Percentiles rank a stretch among this genome's conserved stretches.
phyloP scores from a whole-genome alignment of 169 alveolate species.

The Cryptosporidium felis region DNA sequence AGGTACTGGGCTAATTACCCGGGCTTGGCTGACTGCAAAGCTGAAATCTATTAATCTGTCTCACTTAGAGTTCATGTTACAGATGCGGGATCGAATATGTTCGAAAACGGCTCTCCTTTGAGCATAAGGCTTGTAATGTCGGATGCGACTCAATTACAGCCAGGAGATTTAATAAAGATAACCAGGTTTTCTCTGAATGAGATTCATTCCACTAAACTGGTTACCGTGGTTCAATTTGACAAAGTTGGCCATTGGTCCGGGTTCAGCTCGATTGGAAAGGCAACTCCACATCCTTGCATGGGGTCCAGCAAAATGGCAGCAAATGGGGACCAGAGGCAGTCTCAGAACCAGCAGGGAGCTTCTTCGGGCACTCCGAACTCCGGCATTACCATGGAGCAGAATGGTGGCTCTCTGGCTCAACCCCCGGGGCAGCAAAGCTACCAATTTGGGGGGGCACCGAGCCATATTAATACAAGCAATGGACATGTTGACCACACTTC shows the following conservation, averaged over 20 bases:
- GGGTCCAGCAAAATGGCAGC: slow-evolving; percentile 38
- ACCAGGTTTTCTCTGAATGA: slow-evolving; percentile 57
- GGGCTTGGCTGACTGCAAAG: no score
- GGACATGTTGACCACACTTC: background rate
- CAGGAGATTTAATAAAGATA: slow-evolving; percentile 64
- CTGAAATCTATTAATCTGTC: no score
- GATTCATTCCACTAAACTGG: slow-evolving; percentile 60
- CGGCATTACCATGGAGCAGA: background rate
- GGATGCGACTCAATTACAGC: slow-evolving; percentile 68
- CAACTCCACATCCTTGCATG: slow-evolving; percentile 66
- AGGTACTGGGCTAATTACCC: no score
- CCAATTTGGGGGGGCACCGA: slow-evolving; percentile 5
- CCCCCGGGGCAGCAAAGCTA: no score
- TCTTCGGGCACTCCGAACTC: slow-evolving; percentile 7
- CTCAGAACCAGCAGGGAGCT: background rate
- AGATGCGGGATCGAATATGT: slow-evolving; percentile 70
- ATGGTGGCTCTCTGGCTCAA: no score
- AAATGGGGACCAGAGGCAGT: background rate
- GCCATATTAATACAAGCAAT: background rate
- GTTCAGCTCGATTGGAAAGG: slow-evolving; percentile 60
- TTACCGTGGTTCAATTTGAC: slow-evolving; percentile 58
- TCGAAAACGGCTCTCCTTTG: slow-evolving; percentile 56
- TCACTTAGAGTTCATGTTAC: slow-evolving; percentile 56
- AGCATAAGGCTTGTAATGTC: slow-evolving; percentile 71
- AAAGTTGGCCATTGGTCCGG: slow-evolving; percentile 68